These are phyloP conservation scores for Fusarium sp. DNA, from an alignment of 2,329 filamentous ascomycete species.

Conservation along the genomic window DNA sequence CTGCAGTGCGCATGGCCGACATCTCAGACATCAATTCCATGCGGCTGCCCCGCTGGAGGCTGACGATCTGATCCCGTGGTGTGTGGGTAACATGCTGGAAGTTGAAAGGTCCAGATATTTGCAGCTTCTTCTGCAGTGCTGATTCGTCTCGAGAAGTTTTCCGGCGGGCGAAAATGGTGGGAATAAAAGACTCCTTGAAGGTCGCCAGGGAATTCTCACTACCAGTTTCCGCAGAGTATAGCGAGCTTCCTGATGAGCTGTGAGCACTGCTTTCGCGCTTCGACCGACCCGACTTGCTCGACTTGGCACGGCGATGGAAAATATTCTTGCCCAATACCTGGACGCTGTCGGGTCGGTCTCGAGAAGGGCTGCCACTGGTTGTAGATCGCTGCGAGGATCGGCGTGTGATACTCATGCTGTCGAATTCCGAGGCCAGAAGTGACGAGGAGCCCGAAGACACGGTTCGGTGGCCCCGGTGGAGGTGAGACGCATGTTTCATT, in stretches of 20 bases:
- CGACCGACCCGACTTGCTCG: slow-evolving; percentile 56
- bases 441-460: slow-evolving; percentile 69
- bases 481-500: slow-evolving; percentile 65
- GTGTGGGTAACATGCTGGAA: slow-evolving; percentile 75
- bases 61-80: slow-evolving; percentile 60
- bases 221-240: slow-evolving; percentile 59
- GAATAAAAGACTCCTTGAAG: slow-evolving; percentile 60
- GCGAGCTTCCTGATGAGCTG: slow-evolving; percentile 60
- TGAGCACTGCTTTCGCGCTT: slow-evolving; percentile 62
- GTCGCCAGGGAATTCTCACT: slow-evolving; percentile 49
- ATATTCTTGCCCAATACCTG: slow-evolving; percentile 70
- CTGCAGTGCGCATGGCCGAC: slow-evolving; percentile 52
- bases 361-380: slow-evolving; percentile 63
- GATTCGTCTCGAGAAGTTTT: slow-evolving; percentile 54
- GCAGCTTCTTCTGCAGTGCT: slow-evolving; percentile 54
- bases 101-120: slow-evolving; percentile 74
- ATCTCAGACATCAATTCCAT: slow-evolving; percentile 59
- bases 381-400: slow-evolving; percentile 69
- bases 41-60: slow-evolving; percentile 54
- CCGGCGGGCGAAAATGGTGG: slow-evolving; percentile 64
- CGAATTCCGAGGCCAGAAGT: slow-evolving; percentile 57
- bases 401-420: slow-evolving; percentile 63
- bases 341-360: slow-evolving; percentile 69
- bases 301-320: slow-evolving; percentile 65
- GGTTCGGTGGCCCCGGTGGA: slow-evolving; percentile 51